Evolutionary conservation across 1,139 yeast species (phyloP).

Genomic region (Groenewaldozyma auringiensis): DNA sequence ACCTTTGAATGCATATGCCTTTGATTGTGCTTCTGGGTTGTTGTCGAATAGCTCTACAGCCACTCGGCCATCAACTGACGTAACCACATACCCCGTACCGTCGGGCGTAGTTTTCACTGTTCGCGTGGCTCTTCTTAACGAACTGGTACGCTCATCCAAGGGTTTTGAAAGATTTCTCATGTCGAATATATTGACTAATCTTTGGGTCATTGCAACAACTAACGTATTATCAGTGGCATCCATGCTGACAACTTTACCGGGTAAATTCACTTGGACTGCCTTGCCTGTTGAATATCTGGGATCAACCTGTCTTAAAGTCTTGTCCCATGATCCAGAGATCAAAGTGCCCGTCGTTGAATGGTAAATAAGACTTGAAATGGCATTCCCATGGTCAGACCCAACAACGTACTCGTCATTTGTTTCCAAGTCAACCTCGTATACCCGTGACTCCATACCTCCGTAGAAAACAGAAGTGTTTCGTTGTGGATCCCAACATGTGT

Average conservation of each 20-base stretch:
- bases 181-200: constrained; percentile 54
- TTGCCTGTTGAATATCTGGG: constrained; percentile 22
- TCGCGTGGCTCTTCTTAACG: constrained; percentile 65
- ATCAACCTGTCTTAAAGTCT: constrained; percentile 38
- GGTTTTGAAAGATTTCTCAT: constrained; percentile 41
- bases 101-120: constrained; percentile 52
- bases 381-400: constrained; percentile 30
- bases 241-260: constrained; percentile 58
- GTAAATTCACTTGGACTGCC: constrained; percentile 24
- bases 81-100: constrained; percentile 60
- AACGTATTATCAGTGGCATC: constrained; percentile 44
- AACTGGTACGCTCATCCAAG: constrained; percentile 52
- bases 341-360: constrained; percentile 28
- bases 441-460: constrained; percentile 25
- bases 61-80: constrained; percentile 85
- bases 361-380: constrained; percentile 28
- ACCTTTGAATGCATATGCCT: constrained; percentile 75
- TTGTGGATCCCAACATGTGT: constrained; percentile 26
- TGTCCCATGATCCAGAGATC: constrained; percentile 52
- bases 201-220: constrained; percentile 50
- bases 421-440: constrained; percentile 24
- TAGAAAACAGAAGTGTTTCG: constrained; percentile 18
- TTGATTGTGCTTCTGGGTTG: constrained; percentile 39
- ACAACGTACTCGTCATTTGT: constrained; percentile 19
- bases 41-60: constrained; percentile 67